A percentile compares a stretch with the other conserved stretches of the same genome.
Evolutionary conservation across 768 basidiomycete genomes (phyloP).

Genomic region (Cystobasidium onofrii): DNA sequence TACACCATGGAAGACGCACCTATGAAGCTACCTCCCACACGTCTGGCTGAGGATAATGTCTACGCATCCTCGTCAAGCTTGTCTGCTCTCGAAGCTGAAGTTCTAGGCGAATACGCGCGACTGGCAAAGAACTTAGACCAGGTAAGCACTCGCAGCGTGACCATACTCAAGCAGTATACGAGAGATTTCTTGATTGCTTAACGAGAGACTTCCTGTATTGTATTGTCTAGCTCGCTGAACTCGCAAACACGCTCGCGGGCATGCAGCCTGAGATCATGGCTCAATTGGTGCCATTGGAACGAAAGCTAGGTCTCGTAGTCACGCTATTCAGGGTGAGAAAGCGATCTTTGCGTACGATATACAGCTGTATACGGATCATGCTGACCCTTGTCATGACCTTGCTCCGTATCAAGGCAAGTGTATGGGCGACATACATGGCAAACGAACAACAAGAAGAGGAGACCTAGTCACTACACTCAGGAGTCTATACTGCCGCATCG

Average conservation of each 20-base stretch:
- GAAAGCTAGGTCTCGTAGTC: constrained; percentile 89
- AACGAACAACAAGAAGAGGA: constrained; percentile 31
- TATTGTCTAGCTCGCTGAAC: constrained; percentile 53
- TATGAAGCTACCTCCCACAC: not conserved
- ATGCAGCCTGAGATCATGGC: constrained; percentile 66
- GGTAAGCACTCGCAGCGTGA: not conserved
- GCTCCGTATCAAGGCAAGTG: not conserved
- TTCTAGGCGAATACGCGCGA: constrained; percentile 24
- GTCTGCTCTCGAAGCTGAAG: constrained; percentile 11
- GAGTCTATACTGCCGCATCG: not conserved
- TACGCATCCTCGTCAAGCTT: not conserved
- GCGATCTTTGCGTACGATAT: not conserved
- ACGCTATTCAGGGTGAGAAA: constrained; percentile 76
- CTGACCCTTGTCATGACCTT: not conserved
- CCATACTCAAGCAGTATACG: not conserved
- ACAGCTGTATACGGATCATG: too few relatives aligned
- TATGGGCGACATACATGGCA: constrained; percentile 30
- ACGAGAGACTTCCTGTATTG: too few relatives aligned
- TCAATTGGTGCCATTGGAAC: constrained; percentile 70
- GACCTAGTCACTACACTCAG: not conserved
- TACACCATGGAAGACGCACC: not conserved
- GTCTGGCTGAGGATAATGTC: constrained; percentile 1
- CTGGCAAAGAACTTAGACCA: constrained; percentile 19
- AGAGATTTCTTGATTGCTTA: not conserved
- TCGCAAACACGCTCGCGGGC: constrained; percentile 63